Base-by-base conservation (phyloP, 108 stramenopile species). In the Epithemia pelagica region DNA sequence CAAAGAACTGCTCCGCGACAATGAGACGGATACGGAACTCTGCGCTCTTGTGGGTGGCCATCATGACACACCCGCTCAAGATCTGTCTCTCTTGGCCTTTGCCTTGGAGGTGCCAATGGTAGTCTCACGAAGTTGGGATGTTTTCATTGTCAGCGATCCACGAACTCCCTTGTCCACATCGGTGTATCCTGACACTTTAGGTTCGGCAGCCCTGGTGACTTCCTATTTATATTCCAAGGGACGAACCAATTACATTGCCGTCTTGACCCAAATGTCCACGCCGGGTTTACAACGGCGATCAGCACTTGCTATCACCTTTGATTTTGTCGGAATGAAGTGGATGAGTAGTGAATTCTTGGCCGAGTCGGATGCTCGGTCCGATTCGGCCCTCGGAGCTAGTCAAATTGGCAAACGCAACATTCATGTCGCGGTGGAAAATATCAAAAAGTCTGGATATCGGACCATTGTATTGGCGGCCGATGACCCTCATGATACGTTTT, bases 41-140 rank as follows among this genome's bases (percentile, higher is more conserved):
- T 30, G 62, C 27, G 68, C 68, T 5, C 7, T 69, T 2, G 68
- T 29, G 3, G 68, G 68, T 3, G 28, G 31, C 30, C 31, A 63
- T 29, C 8, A 66, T 29, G 68, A 69, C 32, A n/a, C 23, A 21
- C 62, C 64, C 7, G 61, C 32, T 2, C 30, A 23, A 20, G 64
- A 69, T 22, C 3, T 69, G 30, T 19, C 22, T 30, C 18, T 29
- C 31, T 18, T 64, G 21, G 68, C 68, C 8, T 21, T 32, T 29
- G 64, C 64, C 20, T 10, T 18, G 5, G 18, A 65, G 52, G 22
- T 53, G 5, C 52, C 64, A 22, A 18, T 32, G 18, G 51, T 55
- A 10, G 51, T 53, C 54, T 53, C 5, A 3, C 64, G 23, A 26
- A 32, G 26, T 53, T 65, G 32, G 30, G 19, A 65, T 65, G 24